These are phyloP conservation scores for Madurella fahalii DNA, from an alignment of 2,329 filamentous ascomycete species.

Conservation along the genomic window DNA sequence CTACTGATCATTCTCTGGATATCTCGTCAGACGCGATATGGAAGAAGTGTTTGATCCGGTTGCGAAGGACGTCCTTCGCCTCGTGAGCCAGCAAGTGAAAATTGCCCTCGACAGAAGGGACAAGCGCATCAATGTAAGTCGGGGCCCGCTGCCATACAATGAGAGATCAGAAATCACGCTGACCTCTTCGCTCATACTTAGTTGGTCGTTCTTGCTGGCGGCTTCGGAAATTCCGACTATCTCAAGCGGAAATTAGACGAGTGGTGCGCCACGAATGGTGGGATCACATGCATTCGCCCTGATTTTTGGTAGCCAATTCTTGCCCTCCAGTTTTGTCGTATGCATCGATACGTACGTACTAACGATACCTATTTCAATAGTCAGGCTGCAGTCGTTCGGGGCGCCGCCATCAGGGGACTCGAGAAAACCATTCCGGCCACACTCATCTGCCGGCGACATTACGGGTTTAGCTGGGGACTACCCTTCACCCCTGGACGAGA, in stretches of 20 bases:
- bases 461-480: not conserved
- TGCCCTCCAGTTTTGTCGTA: not conserved
- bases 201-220: not conserved
- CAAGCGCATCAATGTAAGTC: not conserved
- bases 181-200: not conserved
- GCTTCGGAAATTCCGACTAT: slow-evolving; percentile 2
- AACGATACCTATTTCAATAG: not conserved
- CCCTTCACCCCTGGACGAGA: not conserved
- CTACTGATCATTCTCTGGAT: not conserved
- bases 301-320: not conserved
- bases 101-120: not conserved
- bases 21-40: not conserved
- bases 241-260: not conserved
- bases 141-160: not conserved
- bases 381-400: not conserved
- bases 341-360: not conserved
- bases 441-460: not conserved
- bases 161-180: not conserved
- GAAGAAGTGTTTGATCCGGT: not conserved
- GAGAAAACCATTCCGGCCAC: not conserved
- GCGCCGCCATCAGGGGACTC: not conserved
- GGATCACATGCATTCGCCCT: not conserved
- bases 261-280: not conserved
- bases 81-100: not conserved
- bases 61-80: not conserved